Conservation (phyloP, 2,329 filamentous ascomycete species). For the Aspergillus sp. region DNA sequence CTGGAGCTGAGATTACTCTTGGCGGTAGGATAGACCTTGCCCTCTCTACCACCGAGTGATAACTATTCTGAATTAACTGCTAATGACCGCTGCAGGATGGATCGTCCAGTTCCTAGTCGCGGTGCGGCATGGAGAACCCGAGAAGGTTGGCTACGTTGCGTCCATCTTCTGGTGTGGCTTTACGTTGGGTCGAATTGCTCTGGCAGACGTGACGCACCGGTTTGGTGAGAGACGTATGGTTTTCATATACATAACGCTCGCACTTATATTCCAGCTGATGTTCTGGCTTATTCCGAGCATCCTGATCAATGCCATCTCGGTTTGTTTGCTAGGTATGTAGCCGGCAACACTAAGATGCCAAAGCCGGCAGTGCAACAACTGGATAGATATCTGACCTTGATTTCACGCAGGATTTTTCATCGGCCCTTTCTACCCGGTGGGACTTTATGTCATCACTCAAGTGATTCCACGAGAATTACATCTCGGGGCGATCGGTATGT, state of each 20-base stretch:
- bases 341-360: not conserved
- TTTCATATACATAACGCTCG: conserved; percentile 20
- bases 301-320: conserved; percentile 21
- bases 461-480: conserved; percentile 24
- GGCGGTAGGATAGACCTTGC: conserved; percentile 16
- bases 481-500: conserved; percentile 25
- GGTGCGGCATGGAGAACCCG: conserved; percentile 21
- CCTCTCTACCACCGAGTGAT: not conserved
- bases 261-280: conserved; percentile 20
- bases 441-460: conserved; percentile 23
- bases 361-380: not conserved
- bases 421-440: conserved; percentile 27
- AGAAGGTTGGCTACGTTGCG: conserved; percentile 25
- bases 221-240: conserved; percentile 26
- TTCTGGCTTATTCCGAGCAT: conserved; percentile 26
- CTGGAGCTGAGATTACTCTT: conserved; percentile 23
- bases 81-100: conserved; percentile 17
- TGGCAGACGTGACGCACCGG: conserved; percentile 24
- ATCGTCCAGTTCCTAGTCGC: conserved; percentile 25
- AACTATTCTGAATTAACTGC: not conserved
- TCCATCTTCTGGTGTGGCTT: conserved; percentile 26
- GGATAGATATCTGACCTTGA: not conserved
- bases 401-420: conserved; percentile 25
- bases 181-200: conserved; percentile 21
- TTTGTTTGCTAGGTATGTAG: conserved; percentile 23